Percentiles rank a stretch among this genome's conserved stretches.
Conservation (phyloP, 2,329 filamentous ascomycete genomes). For the Botryotinia narcissicola region DNA sequence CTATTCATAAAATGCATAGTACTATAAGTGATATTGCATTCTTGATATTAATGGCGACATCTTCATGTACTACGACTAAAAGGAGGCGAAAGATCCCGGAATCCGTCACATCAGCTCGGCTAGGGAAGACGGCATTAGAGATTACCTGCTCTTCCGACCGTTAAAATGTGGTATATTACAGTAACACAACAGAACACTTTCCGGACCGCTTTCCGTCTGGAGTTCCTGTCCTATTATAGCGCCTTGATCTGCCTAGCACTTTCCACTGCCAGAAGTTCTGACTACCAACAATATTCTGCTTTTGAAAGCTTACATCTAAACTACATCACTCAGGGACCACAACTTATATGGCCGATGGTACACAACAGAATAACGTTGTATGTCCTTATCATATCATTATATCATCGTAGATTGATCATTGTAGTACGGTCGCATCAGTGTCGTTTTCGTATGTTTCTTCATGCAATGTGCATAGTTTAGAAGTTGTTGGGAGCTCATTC, state of each 20-base stretch:
- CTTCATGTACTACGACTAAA: background rate
- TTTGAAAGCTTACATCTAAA: constrained; percentile 12
- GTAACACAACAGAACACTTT: background rate
- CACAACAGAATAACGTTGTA: background rate
- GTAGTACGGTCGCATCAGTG: background rate
- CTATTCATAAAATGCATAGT: background rate
- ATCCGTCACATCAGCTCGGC: background rate
- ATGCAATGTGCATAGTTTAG: constrained; percentile 1
- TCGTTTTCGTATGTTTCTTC: background rate
- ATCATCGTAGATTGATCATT: constrained; percentile 5
- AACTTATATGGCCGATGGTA: background rate
- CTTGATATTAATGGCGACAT: background rate
- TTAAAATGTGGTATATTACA: background rate
- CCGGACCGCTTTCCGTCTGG: background rate
- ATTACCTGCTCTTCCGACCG: background rate
- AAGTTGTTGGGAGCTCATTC: constrained; percentile 11
- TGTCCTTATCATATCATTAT: constrained; percentile 6
- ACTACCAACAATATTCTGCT: constrained; percentile 4
- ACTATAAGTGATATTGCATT: background rate
- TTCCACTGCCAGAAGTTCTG: background rate
- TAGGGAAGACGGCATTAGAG: background rate
- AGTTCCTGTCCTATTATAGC: background rate
- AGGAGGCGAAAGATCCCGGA: background rate
- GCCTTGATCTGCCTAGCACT: background rate
- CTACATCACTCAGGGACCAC: background rate